A percentile compares a stretch with the other conserved stretches of the same genome.
Evolutionary conservation across 495 filamentous ascomycete species (phyloP).

Genomic region (Neurospora tetraspora): DNA sequence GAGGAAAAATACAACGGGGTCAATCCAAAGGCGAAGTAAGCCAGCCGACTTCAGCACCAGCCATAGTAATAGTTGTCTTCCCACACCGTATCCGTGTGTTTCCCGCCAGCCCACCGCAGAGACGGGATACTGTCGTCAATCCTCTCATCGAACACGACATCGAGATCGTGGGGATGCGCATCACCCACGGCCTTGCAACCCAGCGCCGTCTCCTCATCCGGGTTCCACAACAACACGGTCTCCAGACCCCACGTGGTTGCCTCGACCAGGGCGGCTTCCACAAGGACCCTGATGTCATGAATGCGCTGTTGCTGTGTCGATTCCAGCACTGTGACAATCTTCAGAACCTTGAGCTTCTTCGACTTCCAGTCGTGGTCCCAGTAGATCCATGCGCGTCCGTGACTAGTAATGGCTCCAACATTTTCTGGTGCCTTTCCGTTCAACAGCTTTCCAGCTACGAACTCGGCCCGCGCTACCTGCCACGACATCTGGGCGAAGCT

Average conservation of each 20-base stretch:
- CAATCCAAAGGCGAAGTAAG: neutral
- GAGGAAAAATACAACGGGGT: neutral
- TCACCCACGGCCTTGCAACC: conserved; percentile 28
- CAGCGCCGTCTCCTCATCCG: conserved; percentile 16
- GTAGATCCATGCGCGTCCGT: conserved; percentile 58
- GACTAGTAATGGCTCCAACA: conserved; percentile 47
- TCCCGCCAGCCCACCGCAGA: conserved; percentile 36
- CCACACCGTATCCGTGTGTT: conserved; percentile 55
- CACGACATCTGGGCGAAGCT: conserved; percentile 62
- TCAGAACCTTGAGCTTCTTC: conserved; percentile 66
- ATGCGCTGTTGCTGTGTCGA: conserved; percentile 28
- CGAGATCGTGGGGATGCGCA: conserved; percentile 25
- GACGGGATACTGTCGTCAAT: conserved; percentile 34
- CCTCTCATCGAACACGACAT: conserved; percentile 30
- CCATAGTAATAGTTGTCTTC: conserved; percentile 77
- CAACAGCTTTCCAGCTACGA: conserved; percentile 43
- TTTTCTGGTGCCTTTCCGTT: conserved; percentile 35
- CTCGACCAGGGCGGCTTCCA: conserved; percentile 31
- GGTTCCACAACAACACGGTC: conserved; percentile 39
- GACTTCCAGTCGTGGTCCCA: conserved; percentile 38
- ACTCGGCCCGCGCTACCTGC: conserved; percentile 78
- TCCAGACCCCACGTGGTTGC: conserved; percentile 28
- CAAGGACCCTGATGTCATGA: conserved; percentile 44
- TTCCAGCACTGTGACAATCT: conserved; percentile 50
- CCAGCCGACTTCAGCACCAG: conserved; percentile 53